Evolutionary conservation across 2,329 filamentous ascomycete genomes (phyloP), one percentile per base, ranked within the genome.

Genomic region (Neonectria hederae): DNA sequence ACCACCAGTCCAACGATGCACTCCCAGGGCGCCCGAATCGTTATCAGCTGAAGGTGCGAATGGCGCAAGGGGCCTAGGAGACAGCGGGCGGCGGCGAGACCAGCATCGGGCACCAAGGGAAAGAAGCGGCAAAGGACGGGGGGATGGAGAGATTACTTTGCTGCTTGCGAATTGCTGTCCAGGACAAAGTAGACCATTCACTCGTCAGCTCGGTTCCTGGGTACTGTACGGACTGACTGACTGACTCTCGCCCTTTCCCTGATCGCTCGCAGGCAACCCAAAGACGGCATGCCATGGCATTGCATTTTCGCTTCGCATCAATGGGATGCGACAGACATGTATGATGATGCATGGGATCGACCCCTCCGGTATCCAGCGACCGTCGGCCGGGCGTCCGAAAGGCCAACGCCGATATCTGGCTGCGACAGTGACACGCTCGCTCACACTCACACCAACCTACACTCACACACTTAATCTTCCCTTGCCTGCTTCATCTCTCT

Each of bases 201-300:
- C n/a, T n/a, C n/a, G n/a, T n/a, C 35, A n/a, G 35, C n/a, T 38
- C 35, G 35, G 4, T 38, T 38, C 35, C 35, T 38, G 14, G 4
- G 30, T 11, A 32, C 30, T 32, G 30, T 11, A 32, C 30, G 11
- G 24, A 26, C 24, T 26, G 4, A 4, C 9, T 8, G 28, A 28
- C 28, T 28, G 35, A 38, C 35, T n/a, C 35, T 38, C 14, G 35
- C 10, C 35, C n/a, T 38, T 14, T n/a, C 35, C 14, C 35, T n/a
- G 35, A 38, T 35, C 32, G n/a, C 42, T 45, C 21, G 32, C 22
- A 21, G 30, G 8, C 30, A 22, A 19, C 52, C 38, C 58, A 24
- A 55, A 61, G 30, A 48, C 32, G 58, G 58, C 2, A 54, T 61
- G 58, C 52, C 52, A 54, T 54, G 52, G 52, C 32, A 54, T 42